phyloP scores from a whole-genome alignment of 2,329 filamentous ascomycete species.

The Botrytis porri region DNA sequence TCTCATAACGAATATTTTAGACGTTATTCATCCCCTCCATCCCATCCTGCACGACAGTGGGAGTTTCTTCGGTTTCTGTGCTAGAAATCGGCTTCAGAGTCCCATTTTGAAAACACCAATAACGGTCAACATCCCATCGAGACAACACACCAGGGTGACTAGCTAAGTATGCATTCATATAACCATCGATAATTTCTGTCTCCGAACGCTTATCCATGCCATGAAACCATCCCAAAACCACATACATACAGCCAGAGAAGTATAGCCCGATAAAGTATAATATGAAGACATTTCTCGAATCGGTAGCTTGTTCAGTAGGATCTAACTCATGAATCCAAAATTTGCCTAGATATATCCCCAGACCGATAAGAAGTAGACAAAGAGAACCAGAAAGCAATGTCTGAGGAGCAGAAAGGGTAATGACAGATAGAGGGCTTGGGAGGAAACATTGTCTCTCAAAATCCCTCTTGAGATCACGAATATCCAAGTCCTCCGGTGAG shows the following conservation, averaged over 20 bases:
- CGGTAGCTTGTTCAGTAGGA: not conserved
- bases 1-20: not conserved
- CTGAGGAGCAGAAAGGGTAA: not conserved
- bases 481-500: not conserved
- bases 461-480: not conserved
- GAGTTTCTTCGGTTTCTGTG: not conserved
- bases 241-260: not conserved
- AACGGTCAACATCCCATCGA: not conserved
- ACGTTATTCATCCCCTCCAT: not conserved
- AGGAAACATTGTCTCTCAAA: not conserved
- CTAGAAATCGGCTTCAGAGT: not conserved
- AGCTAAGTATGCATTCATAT: not conserved
- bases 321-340: not conserved
- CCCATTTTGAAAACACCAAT: not conserved
- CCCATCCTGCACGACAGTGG: not conserved
- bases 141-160: not conserved
- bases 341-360: not conserved
- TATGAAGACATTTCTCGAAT: slow-evolving; percentile 10
- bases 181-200: not conserved
- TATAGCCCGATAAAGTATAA: not conserved
- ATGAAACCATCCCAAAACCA: not conserved
- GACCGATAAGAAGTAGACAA: not conserved
- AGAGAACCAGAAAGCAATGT: not conserved
- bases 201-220: not conserved
- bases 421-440: not conserved